phyloP scores from a whole-genome alignment of 2,329 filamentous ascomycete genomes.

The Aspergillus flavus region DNA sequence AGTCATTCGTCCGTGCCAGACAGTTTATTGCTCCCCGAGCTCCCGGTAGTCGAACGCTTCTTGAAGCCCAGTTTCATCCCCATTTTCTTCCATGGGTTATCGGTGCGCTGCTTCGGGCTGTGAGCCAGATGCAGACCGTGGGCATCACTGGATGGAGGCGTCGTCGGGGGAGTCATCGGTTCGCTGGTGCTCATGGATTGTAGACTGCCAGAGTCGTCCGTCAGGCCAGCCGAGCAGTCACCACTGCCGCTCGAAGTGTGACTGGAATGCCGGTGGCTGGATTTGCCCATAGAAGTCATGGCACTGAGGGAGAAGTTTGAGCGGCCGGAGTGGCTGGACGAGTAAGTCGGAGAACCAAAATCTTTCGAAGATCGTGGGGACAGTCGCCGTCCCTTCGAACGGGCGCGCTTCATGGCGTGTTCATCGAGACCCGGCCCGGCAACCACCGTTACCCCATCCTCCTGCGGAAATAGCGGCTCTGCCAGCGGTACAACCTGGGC shows the following conservation, averaged over 20 bases:
- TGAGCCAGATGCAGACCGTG: constrained; percentile 28
- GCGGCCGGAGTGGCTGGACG: constrained; percentile 29
- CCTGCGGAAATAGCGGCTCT: constrained; percentile 44
- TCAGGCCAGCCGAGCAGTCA: constrained; percentile 43
- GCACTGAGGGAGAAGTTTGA: constrained; percentile 35
- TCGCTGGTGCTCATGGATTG: constrained; percentile 45
- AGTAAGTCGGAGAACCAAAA: constrained; percentile 28
- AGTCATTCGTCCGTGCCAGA: constrained; percentile 30
- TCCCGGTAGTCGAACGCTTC: constrained; percentile 35
- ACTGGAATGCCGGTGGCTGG: constrained; percentile 37
- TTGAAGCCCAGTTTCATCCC: constrained; percentile 52
- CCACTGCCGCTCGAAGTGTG: constrained; percentile 41
- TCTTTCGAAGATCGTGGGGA: constrained; percentile 39
- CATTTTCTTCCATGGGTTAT: constrained; percentile 58
- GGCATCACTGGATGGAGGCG: constrained; percentile 51
- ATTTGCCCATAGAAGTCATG: constrained; percentile 37
- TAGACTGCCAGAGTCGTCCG: constrained; percentile 50
- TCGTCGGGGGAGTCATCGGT: constrained; percentile 55
- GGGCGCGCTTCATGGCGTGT: constrained; percentile 28
- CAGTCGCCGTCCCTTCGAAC: constrained; percentile 31
- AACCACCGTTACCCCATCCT: constrained; percentile 39
- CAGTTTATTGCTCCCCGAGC: constrained; percentile 26
- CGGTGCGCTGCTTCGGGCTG: constrained; percentile 46
- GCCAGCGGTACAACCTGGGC: constrained; percentile 49
- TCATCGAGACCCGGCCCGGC: constrained; percentile 35